phyloP scores from a whole-genome alignment of 306 rosid species.

The Vicia faba region DNA sequence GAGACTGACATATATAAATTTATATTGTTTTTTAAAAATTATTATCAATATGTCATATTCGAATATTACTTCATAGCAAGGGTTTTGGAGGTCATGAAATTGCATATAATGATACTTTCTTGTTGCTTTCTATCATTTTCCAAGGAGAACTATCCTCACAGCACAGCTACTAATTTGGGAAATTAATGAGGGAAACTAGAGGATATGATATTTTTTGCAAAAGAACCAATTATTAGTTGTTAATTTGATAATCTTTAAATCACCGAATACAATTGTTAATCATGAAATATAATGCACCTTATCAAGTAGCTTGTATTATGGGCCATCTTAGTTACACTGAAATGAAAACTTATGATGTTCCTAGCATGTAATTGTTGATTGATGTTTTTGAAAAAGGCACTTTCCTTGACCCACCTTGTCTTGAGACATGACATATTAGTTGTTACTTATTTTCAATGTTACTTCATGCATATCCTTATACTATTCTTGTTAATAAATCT shows the following conservation, averaged over 20 bases:
- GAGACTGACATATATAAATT: too few relatives aligned
- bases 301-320: slow-evolving; percentile 27
- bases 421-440: slow-evolving; percentile 24
- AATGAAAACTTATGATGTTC: slow-evolving; percentile 11
- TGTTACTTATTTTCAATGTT: slow-evolving; percentile 30
- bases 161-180: slow-evolving; percentile 23
- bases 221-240: slow-evolving; percentile 20
- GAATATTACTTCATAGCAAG: too few relatives aligned
- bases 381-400: slow-evolving; percentile 31
- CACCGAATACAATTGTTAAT: slow-evolving; percentile 21
- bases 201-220: neutral
- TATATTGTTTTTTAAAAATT: too few relatives aligned
- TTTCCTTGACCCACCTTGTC: slow-evolving; percentile 36
- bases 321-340: slow-evolving; percentile 9
- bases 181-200: slow-evolving; percentile 16
- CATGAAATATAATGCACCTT: slow-evolving; percentile 14
- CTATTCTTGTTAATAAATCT: slow-evolving; percentile 25
- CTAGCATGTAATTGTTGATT: slow-evolving; percentile 28
- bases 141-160: neutral
- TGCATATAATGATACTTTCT: slow-evolving; percentile 10
- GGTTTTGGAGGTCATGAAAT: neutral
- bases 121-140: slow-evolving; percentile 36
- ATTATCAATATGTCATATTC: too few relatives aligned
- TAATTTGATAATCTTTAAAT: slow-evolving; percentile 18
- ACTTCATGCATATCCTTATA: slow-evolving; percentile 24